Evolutionary conservation across 1,284 basidiomycete genomes (phyloP).

Genomic region (Trametes versicolor): DNA sequence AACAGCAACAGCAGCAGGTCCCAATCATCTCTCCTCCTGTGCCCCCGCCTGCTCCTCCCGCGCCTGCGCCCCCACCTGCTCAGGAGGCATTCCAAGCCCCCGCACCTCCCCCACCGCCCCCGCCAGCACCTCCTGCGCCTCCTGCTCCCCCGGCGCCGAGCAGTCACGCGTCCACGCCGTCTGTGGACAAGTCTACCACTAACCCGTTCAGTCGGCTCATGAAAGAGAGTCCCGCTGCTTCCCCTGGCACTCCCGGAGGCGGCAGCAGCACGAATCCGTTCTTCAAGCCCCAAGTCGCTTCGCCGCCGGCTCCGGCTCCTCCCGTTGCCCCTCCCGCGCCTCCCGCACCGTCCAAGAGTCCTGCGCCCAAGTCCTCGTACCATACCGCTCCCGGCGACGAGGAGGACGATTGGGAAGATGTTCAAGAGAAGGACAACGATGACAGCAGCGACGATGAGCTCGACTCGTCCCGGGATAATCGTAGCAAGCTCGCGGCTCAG

Average conservation of each 20-base stretch:
- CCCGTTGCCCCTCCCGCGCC: conserved; percentile 46
- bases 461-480: conserved; percentile 66
- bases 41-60: conserved; percentile 44
- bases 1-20: conserved; percentile 25
- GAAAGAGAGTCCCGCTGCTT: conserved; percentile 54
- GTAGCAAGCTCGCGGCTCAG: conserved; percentile 80
- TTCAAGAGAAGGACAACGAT: conserved; percentile 77
- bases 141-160: conserved; percentile 46
- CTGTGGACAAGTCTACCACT: conserved; percentile 55
- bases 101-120: conserved; percentile 15
- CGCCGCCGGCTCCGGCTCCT: conserved; percentile 36
- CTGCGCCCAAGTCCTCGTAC: conserved; percentile 60
- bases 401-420: conserved; percentile 88
- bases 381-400: conserved; percentile 68
- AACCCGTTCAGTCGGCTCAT: conserved; percentile 80
- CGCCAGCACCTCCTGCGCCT: conserved; percentile 44
- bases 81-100: conserved; percentile 43
- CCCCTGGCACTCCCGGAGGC: conserved; percentile 44
- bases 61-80: conserved; percentile 38
- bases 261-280: conserved; percentile 67
- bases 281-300: conserved; percentile 55
- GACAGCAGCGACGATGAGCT: conserved; percentile 87
- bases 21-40: conserved; percentile 41
- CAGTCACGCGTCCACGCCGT: conserved; percentile 42
- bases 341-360: conserved; percentile 48